These are phyloP conservation scores for Aotearoamyces nothofagi DNA, from an alignment of 2,329 filamentous ascomycete species.

Conservation along the genomic window DNA sequence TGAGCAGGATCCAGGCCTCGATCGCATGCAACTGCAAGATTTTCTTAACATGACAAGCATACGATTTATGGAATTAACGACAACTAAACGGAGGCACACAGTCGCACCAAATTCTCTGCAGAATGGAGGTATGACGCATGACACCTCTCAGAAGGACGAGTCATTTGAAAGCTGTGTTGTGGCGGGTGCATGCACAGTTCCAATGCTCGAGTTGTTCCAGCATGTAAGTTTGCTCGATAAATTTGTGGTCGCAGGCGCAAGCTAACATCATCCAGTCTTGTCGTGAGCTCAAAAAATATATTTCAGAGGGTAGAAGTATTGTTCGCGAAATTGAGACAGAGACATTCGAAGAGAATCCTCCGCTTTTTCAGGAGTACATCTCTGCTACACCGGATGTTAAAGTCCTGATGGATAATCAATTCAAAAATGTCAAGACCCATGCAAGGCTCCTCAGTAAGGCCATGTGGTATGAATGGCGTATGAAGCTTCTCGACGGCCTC, in stretches of 20 bases:
- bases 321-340: slow-evolving; percentile 84
- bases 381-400: slow-evolving; percentile 72
- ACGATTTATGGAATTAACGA: slow-evolving; percentile 96
- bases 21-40: slow-evolving; percentile 70
- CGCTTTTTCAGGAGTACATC: slow-evolving; percentile 83
- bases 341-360: slow-evolving; percentile 78
- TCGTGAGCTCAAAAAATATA: slow-evolving; percentile 91
- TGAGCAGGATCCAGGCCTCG: slow-evolving; percentile 24
- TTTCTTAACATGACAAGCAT: slow-evolving; percentile 94
- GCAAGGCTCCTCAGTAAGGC: slow-evolving; percentile 82
- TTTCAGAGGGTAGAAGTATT: slow-evolving; percentile 78
- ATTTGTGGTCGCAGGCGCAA: slow-evolving; percentile 3
- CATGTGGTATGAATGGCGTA: slow-evolving; percentile 97
- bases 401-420: slow-evolving; percentile 83
- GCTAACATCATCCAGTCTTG: slow-evolving; percentile 43
- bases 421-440: slow-evolving; percentile 93
- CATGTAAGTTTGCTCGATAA: slow-evolving; percentile 39
- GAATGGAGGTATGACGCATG: slow-evolving; percentile 16
- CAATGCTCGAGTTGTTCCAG: slow-evolving; percentile 88
- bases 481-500: slow-evolving; percentile 68
- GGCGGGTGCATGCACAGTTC: slow-evolving; percentile 79
- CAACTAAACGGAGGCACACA: slow-evolving; percentile 82
- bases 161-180: slow-evolving; percentile 68
- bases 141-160: slow-evolving; percentile 24
- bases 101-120: slow-evolving; percentile 37